Conservation (phyloP, 345 rosid species). For the Ailanthus altissimus region DNA sequence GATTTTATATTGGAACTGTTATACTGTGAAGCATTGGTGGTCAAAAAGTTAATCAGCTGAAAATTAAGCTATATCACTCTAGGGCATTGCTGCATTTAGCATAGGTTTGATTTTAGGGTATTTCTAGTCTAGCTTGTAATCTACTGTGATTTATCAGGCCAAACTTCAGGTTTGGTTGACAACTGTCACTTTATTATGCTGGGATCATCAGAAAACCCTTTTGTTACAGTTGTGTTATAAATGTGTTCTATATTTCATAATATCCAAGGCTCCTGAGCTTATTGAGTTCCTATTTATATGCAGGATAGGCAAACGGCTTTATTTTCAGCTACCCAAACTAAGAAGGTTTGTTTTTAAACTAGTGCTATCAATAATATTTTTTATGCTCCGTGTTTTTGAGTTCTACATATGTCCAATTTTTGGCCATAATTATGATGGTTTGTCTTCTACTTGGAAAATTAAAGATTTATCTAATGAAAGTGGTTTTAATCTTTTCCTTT, state of each 20-base stretch:
- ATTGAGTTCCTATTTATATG: slow-evolving; percentile 31
- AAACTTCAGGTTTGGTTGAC: not conserved
- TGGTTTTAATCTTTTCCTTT: not conserved
- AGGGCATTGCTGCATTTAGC: not conserved
- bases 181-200: not conserved
- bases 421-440: not conserved
- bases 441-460: not conserved
- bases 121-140: not conserved
- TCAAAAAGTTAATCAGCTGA: not conserved
- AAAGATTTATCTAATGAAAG: not conserved
- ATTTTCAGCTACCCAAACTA: slow-evolving; percentile 96
- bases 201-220: not conserved
- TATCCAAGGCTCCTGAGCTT: slow-evolving; percentile 25
- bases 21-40: not conserved
- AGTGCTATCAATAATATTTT: not conserved
- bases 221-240: not conserved
- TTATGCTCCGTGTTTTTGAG: not conserved
- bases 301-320: slow-evolving; percentile 96
- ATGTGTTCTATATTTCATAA: not conserved
- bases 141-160: not conserved
- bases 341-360: slow-evolving; percentile 55
- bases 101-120: not conserved
- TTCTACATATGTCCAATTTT: not conserved
- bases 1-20: not conserved
- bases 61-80: not conserved